Conservation (phyloP, 106 monocot genomes). For the Vanilla planifolia region DNA sequence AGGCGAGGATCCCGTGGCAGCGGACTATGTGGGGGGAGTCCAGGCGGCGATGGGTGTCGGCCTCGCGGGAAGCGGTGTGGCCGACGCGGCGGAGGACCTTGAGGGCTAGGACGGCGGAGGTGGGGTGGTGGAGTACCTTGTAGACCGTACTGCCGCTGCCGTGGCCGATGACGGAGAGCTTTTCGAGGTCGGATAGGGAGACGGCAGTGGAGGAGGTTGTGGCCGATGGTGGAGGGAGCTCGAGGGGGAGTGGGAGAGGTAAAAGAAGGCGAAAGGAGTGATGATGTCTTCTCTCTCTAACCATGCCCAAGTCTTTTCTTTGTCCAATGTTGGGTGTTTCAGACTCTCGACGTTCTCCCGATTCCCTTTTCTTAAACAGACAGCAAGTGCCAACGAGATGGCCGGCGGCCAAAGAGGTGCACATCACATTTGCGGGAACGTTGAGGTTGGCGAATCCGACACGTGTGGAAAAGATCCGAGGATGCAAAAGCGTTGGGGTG, state of each 20-base stretch:
- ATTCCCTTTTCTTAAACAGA: background rate
- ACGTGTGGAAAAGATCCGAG: too few species aligned
- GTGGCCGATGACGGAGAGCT: constrained; percentile 27
- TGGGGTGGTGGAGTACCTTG: constrained; percentile 16
- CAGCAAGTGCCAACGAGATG: too few species aligned
- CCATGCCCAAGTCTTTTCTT: background rate
- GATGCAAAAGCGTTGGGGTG: too few species aligned
- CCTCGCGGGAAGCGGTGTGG: constrained; percentile 8
- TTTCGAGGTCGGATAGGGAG: constrained; percentile 23
- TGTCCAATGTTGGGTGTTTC: background rate
- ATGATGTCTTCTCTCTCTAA: constrained; percentile 20
- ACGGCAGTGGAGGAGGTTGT: background rate
- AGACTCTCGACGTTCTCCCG: background rate
- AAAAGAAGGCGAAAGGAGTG: background rate
- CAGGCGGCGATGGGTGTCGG: constrained; percentile 5
- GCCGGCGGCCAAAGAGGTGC: too few species aligned
- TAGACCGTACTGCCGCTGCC: constrained; percentile 26
- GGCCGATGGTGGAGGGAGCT: too few species aligned
- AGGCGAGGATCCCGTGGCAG: constrained; percentile 12
- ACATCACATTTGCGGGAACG: too few species aligned
- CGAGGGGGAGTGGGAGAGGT: background rate
- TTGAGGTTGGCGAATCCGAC: too few species aligned
- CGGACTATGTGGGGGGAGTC: constrained; percentile 18
- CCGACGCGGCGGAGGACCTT: constrained; percentile 13
- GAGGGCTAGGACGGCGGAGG: constrained; percentile 23